Base-by-base conservation (phyloP, 495 filamentous ascomycete species). In the Trichocladium antarcticum region DNA sequence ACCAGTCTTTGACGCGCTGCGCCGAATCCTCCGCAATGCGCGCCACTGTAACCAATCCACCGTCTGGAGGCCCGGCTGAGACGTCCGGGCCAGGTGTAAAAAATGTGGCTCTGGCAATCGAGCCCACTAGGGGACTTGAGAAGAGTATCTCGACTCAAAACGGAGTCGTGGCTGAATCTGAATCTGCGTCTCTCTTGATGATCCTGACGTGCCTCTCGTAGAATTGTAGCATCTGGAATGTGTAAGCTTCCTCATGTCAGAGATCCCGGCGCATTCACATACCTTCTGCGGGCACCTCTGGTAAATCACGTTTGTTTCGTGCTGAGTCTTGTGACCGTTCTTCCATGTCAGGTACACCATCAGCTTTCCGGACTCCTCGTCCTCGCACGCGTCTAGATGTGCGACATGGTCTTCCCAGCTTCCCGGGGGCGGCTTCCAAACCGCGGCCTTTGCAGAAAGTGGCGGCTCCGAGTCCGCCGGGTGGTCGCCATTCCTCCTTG, bases 261-360 rank as follows among this genome's bases (percentile, higher is more conserved):
- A 17, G 29, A 9, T 1, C 28, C 24, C 15, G n/a, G 9, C 29
- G 14, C 5, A 5, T 12, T 6, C 6, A 62, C 59, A 27, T 60
- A 80, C 77, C 68, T 73, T 78, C 45, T 82, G 78, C 0, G 78
- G 78, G 47, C 78, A 81, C 17, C 75, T 67, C 27, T 71, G 66
- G 51, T 82, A 81, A 15, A 80, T 70, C 4, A 69, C 64, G 17
- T 63, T 63, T 3, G 78, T 75, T 14, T 69, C 63, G 28, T 82
- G 78, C 53, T 80, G 77, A 2, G 78, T 78, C 59, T 79, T 81
- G 5, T 73, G 62, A 0, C 77, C 77, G 20, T 71, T 71, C 45
- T 75, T 75, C 78, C 78, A 76, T 0, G 68, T 72, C 37, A 78
- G 56, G 39, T 73, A 75, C 0, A 77, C 72, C 48, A 73, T 66